Percentiles rank a stretch among this genome's conserved stretches.
phyloP scores from a whole-genome alignment of 805 yeast genomes.

The Candida khao-thaluensis region DNA sequence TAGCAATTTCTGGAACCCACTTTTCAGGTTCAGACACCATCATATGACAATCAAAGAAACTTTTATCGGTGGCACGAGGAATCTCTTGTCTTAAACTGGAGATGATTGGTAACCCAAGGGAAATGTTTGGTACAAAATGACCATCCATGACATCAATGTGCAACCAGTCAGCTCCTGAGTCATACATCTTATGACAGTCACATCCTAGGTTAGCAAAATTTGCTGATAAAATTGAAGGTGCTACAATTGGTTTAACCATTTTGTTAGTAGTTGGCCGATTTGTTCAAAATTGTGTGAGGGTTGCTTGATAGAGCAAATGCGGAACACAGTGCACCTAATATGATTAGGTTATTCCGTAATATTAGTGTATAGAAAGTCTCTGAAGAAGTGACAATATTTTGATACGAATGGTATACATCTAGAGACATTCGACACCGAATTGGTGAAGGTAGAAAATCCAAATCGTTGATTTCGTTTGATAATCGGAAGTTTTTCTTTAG shows the following conservation, averaged over 20 bases:
- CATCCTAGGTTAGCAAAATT: constrained; percentile 89
- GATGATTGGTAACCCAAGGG: constrained; percentile 91
- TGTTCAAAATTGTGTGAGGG: background rate
- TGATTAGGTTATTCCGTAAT: too few relatives aligned
- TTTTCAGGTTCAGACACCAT: constrained; percentile 91
- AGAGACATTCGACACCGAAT: too few relatives aligned
- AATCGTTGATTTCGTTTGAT: too few relatives aligned
- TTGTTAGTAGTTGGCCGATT: background rate
- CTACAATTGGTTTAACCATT: constrained; percentile 82
- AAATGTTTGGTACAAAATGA: constrained; percentile 94
- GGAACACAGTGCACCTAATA: constrained; percentile 2
- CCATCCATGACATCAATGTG: constrained; percentile 99
- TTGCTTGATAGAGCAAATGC: constrained; percentile 3
- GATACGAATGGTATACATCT: too few relatives aligned
- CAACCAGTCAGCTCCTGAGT: constrained; percentile 90
- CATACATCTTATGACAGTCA: constrained; percentile 78
- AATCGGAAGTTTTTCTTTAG: too few relatives aligned
- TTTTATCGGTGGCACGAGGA: constrained; percentile 57
- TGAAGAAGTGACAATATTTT: too few relatives aligned
- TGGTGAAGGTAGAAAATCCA: too few relatives aligned
- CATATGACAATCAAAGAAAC: constrained; percentile 93
- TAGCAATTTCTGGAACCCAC: constrained; percentile 91
- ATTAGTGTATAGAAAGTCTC: too few relatives aligned
- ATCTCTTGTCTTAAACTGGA: constrained; percentile 70
- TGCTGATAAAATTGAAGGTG: constrained; percentile 92